phyloP scores from a whole-genome alignment of 805 yeast species.

The Yamadazyma nakazawae region DNA sequence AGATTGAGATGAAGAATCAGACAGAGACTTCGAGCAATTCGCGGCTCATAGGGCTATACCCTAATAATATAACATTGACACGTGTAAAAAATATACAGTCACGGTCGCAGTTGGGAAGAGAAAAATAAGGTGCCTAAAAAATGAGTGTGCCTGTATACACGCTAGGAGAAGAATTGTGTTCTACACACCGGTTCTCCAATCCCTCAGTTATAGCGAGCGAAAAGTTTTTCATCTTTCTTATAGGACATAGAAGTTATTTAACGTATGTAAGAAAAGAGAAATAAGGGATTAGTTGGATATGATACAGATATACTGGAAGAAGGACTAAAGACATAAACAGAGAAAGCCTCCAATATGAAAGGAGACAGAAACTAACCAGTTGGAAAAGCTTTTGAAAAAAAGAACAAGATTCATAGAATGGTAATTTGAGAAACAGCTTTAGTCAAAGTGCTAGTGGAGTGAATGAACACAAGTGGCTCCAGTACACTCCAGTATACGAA shows the following conservation, averaged over 20 bases:
- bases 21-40: neutral
- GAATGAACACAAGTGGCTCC: too few relatives aligned
- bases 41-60: neutral
- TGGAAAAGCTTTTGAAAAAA: too few relatives aligned
- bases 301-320: too few relatives aligned
- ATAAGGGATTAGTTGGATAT: neutral
- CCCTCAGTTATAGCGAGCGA: neutral
- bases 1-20: neutral
- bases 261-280: slow-evolving; percentile 6
- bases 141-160: neutral
- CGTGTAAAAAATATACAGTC: neutral
- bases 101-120: neutral
- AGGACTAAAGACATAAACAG: too few relatives aligned
- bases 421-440: too few relatives aligned
- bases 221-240: slow-evolving; percentile 6
- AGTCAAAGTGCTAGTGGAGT: too few relatives aligned
- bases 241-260: slow-evolving; percentile 11
- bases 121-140: neutral
- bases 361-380: too few relatives aligned
- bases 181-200: neutral
- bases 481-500: too few relatives aligned
- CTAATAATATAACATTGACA: neutral
- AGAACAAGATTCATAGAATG: too few relatives aligned
- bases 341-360: too few relatives aligned
- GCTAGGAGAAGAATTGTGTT: neutral